Percentiles rank a stretch among this genome's conserved stretches.
These are phyloP conservation scores for Salvia sclarea DNA, from an alignment of 305 asterid species.

Conservation along the genomic window DNA sequence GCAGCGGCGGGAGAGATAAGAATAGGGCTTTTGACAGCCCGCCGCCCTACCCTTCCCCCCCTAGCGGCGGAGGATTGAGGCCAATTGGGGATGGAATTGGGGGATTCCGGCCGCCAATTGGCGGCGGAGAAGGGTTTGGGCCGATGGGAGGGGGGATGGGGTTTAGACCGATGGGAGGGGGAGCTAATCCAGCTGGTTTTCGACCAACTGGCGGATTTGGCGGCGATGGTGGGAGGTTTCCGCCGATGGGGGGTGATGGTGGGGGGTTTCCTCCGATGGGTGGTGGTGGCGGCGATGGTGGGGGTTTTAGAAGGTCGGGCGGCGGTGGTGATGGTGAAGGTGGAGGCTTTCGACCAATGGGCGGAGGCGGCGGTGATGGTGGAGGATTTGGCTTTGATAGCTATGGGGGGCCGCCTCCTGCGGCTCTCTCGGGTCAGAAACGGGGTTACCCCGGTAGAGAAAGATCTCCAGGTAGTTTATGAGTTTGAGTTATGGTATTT, in stretches of 20 bases:
- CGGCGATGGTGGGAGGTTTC: slow-evolving; percentile 36
- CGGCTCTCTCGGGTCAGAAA: slow-evolving; percentile 67
- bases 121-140: slow-evolving; percentile 37
- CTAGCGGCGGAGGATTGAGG: slow-evolving; percentile 40
- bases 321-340: slow-evolving; percentile 29
- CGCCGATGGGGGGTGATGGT: slow-evolving; percentile 29
- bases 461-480: slow-evolving; percentile 62
- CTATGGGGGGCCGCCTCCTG: slow-evolving; percentile 49
- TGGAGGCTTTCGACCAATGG: slow-evolving; percentile 41
- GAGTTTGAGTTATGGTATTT: slow-evolving; percentile 10
- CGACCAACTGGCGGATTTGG: slow-evolving; percentile 33
- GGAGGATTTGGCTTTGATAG: slow-evolving; percentile 46
- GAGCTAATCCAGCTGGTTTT: slow-evolving; percentile 39
- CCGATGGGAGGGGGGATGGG: slow-evolving; percentile 49
- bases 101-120: slow-evolving; percentile 45
- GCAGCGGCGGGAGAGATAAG: slow-evolving; percentile 45
- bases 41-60: slow-evolving; percentile 51
- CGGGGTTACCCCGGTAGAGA: slow-evolving; percentile 60
- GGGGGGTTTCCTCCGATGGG: slow-evolving; percentile 39
- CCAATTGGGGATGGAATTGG: slow-evolving; percentile 46
- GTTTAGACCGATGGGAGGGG: slow-evolving; percentile 44
- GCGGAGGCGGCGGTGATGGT: slow-evolving; percentile 30
- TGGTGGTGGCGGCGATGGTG: slow-evolving; percentile 41
- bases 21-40: slow-evolving; percentile 62
- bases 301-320: slow-evolving; percentile 37